Base-by-base conservation (phyloP, 179 eudicot species). In the Carnegiea gigantea region DNA sequence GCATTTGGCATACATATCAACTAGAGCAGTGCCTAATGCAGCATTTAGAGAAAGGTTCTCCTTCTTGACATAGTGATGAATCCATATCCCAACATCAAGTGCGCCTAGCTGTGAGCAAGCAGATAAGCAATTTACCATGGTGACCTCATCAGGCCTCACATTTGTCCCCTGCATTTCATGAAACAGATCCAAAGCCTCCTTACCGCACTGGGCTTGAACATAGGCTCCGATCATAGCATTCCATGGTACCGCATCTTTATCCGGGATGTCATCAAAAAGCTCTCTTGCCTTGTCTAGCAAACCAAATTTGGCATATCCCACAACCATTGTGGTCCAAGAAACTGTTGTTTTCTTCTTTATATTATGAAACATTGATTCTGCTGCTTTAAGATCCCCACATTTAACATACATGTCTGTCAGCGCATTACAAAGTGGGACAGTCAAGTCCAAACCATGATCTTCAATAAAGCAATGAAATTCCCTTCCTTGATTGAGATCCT, bases 1-100 rank as follows among this genome's bases (percentile, higher is more conserved):
- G 80, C 97, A 96, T 84, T 96, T 96, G 44, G 92, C 91, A 82
- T 96, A 96, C 99, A 94, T 96, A 85, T 96, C 97, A 74, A 96
- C 88, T 33, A 96, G 81, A 65, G 97, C 95, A 21, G 97, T 96
- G 24, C 97, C 99, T 21, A 93, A 76, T 43, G 86, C 88, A 80
- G 88, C 97, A 87, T 88, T 90, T 43, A 94, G 30, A 54, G 73
- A 72, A 26, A 94, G 89, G 8, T 83, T 90, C 43, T 92, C 90
- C 80, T 82, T 90, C 49, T 88, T 81, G 57, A 96, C 85, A 83
- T 90, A 96, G 48, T 72, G 48, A 77, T 96, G 98, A 80, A 94
- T 88, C 95, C 97, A 92, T 51, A 84, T 80, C 64, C 99, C 99
- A 77, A 90, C 82, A 86, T 92, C 99, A 49, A 96, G 86, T 26